phyloP scores from a whole-genome alignment of 2,329 filamentous ascomycete genomes.

The Cytospora schulzeri region DNA sequence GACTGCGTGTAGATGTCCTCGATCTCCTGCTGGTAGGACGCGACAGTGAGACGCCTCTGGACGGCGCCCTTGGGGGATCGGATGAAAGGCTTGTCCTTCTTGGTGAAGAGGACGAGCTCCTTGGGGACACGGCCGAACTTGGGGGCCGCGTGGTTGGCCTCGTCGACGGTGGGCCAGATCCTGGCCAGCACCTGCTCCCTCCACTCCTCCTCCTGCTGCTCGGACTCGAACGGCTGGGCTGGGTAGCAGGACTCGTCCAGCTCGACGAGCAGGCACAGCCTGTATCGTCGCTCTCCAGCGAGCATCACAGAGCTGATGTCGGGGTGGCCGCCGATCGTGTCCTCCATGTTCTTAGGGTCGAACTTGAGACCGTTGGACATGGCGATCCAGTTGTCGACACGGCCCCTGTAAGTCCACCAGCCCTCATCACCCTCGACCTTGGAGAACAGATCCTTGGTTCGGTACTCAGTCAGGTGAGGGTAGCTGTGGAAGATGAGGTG shows the following conservation, averaged over 20 bases:
- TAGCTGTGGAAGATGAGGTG: conserved; percentile 35
- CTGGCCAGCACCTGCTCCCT: conserved; percentile 5
- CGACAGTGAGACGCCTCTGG: conserved; percentile 18
- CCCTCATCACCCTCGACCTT: conserved; percentile 32
- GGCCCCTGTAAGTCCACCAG: conserved; percentile 32
- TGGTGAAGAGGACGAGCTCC: conserved; percentile 24
- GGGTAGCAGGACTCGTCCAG: conserved; percentile 16
- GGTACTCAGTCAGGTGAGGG: conserved; percentile 35
- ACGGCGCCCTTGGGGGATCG: conserved; percentile 23
- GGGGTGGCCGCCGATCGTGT: conserved; percentile 20
- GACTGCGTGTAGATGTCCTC: conserved; percentile 21
- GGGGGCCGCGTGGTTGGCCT: conserved; percentile 23
- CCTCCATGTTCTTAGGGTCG: conserved; percentile 36
- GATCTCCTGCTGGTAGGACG: conserved; percentile 20
- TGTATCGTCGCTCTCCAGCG: conserved; percentile 22
- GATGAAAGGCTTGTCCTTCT: conserved; percentile 19
- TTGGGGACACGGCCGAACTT: conserved; percentile 24
- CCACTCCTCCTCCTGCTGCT: conserved; percentile 11
- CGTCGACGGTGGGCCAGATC: conserved; percentile 24
- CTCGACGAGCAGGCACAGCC: conserved; percentile 23
- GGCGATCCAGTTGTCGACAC: conserved; percentile 39
- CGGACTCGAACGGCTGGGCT: not conserved
- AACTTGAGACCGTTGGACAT: conserved; percentile 38
- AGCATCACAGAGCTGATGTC: conserved; percentile 19
- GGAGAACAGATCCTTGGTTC: conserved; percentile 40